A percentile compares a stretch with the other conserved stretches of the same genome.
phyloP scores from a whole-genome alignment of 1,284 basidiomycete genomes.

The Clitocybe nebularis region DNA sequence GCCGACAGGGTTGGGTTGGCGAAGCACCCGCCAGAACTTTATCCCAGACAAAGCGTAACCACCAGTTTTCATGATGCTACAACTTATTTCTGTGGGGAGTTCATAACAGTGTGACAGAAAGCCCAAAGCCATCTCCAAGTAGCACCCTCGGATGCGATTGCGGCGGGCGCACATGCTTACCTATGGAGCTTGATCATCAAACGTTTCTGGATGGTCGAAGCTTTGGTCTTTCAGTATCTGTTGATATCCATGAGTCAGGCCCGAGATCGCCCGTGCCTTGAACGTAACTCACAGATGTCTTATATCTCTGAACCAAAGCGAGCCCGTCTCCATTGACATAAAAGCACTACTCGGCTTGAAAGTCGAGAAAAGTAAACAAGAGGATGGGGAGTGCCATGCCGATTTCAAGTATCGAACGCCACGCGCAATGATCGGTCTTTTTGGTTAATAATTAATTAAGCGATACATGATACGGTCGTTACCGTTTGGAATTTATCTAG shows the following conservation, averaged over 20 bases:
- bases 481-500: no score
- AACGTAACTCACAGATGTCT: no score
- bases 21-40: not conserved
- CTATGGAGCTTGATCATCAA: conserved; percentile 8
- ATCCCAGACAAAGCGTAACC: not conserved
- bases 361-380: no score
- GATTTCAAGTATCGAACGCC: no score
- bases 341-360: no score
- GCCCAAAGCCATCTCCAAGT: conserved; percentile 4
- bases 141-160: conserved; percentile 20
- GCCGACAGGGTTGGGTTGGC: conserved; percentile 8
- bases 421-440: no score
- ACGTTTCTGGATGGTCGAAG: conserved; percentile 7
- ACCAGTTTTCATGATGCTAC: not conserved
- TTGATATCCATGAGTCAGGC: conserved; percentile 1
- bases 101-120: not conserved
- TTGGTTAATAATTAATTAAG: no score
- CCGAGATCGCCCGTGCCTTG: not conserved
- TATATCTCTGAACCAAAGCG: no score
- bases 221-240: conserved; percentile 5
- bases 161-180: conserved; percentile 15
- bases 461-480: no score
- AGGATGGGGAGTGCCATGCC: no score
- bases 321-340: no score
- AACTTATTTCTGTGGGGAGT: not conserved